Evolutionary conservation across 2,329 filamentous ascomycete species (phyloP).

Genomic region (Claviceps sp.): DNA sequence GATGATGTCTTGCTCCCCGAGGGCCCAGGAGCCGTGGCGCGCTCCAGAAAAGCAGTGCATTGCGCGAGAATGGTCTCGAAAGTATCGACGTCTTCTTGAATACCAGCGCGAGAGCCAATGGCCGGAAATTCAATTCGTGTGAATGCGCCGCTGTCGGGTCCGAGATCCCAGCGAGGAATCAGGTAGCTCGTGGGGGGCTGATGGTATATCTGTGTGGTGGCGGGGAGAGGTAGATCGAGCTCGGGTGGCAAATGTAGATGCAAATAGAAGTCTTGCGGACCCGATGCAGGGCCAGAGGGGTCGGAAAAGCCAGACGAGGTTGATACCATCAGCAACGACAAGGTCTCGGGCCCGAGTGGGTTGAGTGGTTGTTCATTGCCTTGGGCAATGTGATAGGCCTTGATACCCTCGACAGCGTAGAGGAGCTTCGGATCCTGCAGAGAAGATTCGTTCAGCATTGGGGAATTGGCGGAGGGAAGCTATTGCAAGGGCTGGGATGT

Average conservation of each 20-base stretch:
- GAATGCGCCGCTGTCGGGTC: slow-evolving; percentile 77
- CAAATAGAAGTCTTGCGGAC: slow-evolving; percentile 89
- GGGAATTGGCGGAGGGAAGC: not conserved
- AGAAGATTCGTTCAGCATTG: not conserved
- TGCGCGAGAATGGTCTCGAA: slow-evolving; percentile 98
- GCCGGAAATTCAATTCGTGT: slow-evolving; percentile 83
- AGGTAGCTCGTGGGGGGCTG: slow-evolving; percentile 86
- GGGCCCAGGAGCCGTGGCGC: slow-evolving; percentile 49
- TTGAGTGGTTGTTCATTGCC: slow-evolving; percentile 76
- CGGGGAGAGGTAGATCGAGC: slow-evolving; percentile 82
- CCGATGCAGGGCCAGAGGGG: slow-evolving; percentile 34
- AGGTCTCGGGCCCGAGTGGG: slow-evolving; percentile 72
- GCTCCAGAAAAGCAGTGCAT: slow-evolving; percentile 89
- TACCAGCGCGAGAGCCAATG: slow-evolving; percentile 54
- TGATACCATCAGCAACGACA: slow-evolving; percentile 91
- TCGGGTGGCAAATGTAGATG: slow-evolving; percentile 90
- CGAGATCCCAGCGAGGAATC: slow-evolving; percentile 89
- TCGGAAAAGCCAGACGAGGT: slow-evolving; percentile 62
- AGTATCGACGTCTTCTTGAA: slow-evolving; percentile 87
- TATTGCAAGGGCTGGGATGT: not conserved
- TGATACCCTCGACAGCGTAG: slow-evolving; percentile 69
- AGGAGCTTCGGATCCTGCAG: slow-evolving; percentile 47
- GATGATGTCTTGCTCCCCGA: slow-evolving; percentile 17
- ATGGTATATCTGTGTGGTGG: slow-evolving; percentile 94
- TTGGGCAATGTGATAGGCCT: slow-evolving; percentile 81